Base-by-base conservation (phyloP, 192 early-diverging fungal genomes). In the Coemansia guatemalensis region DNA sequence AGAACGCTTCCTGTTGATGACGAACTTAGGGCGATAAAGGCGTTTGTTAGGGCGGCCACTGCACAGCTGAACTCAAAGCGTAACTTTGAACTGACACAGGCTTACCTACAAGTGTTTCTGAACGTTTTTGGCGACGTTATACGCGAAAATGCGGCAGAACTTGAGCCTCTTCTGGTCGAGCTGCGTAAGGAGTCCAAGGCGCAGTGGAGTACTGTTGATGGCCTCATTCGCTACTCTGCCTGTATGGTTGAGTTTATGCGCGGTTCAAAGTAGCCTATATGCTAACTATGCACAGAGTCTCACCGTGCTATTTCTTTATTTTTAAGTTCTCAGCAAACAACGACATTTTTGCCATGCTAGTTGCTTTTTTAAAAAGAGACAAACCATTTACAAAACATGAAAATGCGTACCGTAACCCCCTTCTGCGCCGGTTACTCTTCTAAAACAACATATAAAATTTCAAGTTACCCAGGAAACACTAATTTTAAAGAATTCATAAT, bases 11-110 rank as follows among this genome's bases (percentile, higher is more conserved):
- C 83, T 6, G 68, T 89, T 2, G 89, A 92, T 29, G 83, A 87
- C 53, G 83, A 88, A 50, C 65, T 90, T 29, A 62, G 66, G 23
- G 74, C 86, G n/a, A 65, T 90, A 56, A 81, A 79, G 48, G 75
- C 81, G 26, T 93, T 95, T 62, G 60, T 95, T 39, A 73, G 84
- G 50, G 88, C 91, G 0, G 64, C 91, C 7, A 74, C 78, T 35
- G 85, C 69, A 33, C 82, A 83, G 47, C 71, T 95, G 18, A 66
- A 75, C 54, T 79, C 83, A 8, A 82, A 88, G 58, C 85, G 83
- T 29, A 93, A 96, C 67, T 98, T 93, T 81, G 96, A 98, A 70
- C 78, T 95, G 69, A 84, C 84, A 8, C 87, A 96, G 81, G 85
- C 89, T 8, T 92, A 87, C 58, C 54, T 97, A 55, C 84, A 86